A percentile compares a stretch with the other conserved stretches of the same genome.
Evolutionary conservation across 2,329 filamentous ascomycete genomes (phyloP).

Genomic region (Beauveria sp.): DNA sequence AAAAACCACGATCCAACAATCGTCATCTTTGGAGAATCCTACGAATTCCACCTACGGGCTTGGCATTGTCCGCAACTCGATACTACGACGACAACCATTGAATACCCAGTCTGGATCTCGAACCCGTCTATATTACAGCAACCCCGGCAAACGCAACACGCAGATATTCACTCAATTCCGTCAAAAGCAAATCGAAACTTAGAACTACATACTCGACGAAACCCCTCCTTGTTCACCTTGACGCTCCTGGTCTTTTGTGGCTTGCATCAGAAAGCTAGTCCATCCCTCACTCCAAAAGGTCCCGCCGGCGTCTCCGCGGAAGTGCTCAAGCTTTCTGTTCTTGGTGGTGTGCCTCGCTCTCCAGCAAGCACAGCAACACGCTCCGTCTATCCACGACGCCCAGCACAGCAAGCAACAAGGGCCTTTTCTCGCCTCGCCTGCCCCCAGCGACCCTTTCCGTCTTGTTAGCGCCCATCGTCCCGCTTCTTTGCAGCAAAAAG

Average conservation of each 20-base stretch:
- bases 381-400: neutral
- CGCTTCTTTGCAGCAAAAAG: slow-evolving; percentile 1
- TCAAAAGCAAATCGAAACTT: neutral
- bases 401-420: neutral
- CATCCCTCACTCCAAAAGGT: neutral
- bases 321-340: neutral
- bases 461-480: slow-evolving; percentile 5
- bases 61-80: neutral
- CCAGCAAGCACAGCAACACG: neutral
- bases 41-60: neutral
- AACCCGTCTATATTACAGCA: neutral
- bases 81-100: neutral
- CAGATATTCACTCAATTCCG: neutral
- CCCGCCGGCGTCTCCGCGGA: slow-evolving; percentile 7
- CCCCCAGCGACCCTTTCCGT: neutral
- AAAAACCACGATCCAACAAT: neutral
- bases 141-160: neutral
- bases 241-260: neutral
- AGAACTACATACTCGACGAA: neutral
- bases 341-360: neutral
- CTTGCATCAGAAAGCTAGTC: slow-evolving; percentile 4
- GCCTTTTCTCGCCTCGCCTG: slow-evolving; percentile 2
- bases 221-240: neutral
- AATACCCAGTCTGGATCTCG: neutral
- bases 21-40: neutral